Evolutionary conservation across 352 stramenopile species (phyloP).

Genomic region (Pythium rishiriense): DNA sequence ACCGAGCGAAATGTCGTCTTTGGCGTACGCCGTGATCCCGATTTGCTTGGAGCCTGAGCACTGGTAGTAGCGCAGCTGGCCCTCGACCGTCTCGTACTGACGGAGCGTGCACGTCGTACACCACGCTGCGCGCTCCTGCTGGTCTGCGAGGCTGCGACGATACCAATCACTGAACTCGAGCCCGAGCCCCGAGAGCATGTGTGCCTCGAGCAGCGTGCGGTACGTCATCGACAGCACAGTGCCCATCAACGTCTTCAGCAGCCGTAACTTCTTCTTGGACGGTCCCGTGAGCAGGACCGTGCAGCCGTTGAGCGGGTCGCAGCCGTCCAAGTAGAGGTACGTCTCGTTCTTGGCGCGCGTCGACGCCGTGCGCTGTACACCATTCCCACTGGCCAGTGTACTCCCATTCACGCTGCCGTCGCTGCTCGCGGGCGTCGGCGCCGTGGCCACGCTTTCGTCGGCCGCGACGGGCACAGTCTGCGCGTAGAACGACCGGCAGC

Average conservation of each 20-base stretch:
- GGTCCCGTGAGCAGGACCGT: slow-evolving; percentile 93
- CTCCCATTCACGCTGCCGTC: slow-evolving; percentile 20
- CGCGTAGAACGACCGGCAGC: slow-evolving; percentile 67
- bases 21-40: slow-evolving; percentile 57
- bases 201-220: slow-evolving; percentile 94
- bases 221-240: slow-evolving; percentile 94
- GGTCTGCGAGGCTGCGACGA: slow-evolving; percentile 23
- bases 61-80: slow-evolving; percentile 63
- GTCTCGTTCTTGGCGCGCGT: slow-evolving; percentile 63
- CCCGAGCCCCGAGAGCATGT: slow-evolving; percentile 90
- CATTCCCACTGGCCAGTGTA: neutral
- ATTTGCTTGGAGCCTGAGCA: slow-evolving; percentile 73
- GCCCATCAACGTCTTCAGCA: slow-evolving; percentile 91
- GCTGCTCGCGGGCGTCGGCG: neutral
- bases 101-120: slow-evolving; percentile 76
- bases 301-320: slow-evolving; percentile 92
- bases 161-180: slow-evolving; percentile 26
- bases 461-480: slow-evolving; percentile 54
- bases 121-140: slow-evolving; percentile 51
- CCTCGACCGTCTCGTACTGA: slow-evolving; percentile 46
- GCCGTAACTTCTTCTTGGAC: slow-evolving; percentile 84
- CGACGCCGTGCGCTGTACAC: slow-evolving; percentile 19
- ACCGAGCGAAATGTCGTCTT: slow-evolving; percentile 77
- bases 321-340: slow-evolving; percentile 96
- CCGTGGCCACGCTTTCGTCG: slow-evolving; percentile 26